phyloP scores from a whole-genome alignment of 495 filamentous ascomycete species.

The Aspergillus carlsbadensis region DNA sequence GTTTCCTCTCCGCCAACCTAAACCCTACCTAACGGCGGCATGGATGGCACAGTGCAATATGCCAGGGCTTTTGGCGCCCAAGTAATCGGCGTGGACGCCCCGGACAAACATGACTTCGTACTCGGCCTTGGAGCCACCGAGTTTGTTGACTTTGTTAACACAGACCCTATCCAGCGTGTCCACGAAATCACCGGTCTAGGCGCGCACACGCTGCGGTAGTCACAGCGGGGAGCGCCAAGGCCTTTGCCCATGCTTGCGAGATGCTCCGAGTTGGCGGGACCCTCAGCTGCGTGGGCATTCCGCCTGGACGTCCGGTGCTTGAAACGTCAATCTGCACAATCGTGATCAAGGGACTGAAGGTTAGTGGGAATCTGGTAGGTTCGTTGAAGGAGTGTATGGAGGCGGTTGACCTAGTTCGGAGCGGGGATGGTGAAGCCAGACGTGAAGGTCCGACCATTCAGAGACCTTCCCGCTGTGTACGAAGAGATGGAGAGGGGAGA shows the following conservation, averaged over 20 bases:
- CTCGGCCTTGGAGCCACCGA: conserved; percentile 38
- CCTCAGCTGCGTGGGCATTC: conserved; percentile 50
- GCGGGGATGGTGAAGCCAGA: conserved; percentile 47
- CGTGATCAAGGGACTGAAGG: conserved; percentile 48
- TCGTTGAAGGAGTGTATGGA: conserved; percentile 53
- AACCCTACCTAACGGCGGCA: conserved; percentile 2
- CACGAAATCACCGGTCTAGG: conserved; percentile 43
- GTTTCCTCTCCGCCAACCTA: background rate
- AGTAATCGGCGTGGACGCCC: conserved; percentile 47
- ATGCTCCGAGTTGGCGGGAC: conserved; percentile 52
- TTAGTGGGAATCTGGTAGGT: conserved; percentile 48
- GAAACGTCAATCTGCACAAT: conserved; percentile 47
- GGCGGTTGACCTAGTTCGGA: conserved; percentile 46
- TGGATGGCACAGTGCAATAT: conserved; percentile 41
- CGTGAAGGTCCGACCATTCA: conserved; percentile 44
- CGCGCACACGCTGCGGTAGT: conserved; percentile 44
- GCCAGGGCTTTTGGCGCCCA: conserved; percentile 42
- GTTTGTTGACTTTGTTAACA: conserved; percentile 45
- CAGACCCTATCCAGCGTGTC: conserved; percentile 37
- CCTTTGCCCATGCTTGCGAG: conserved; percentile 48
- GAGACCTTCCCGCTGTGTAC: conserved; percentile 43
- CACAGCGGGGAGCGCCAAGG: conserved; percentile 43
- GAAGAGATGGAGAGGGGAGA: conserved; percentile 48
- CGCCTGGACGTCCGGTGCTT: conserved; percentile 40
- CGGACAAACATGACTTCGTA: conserved; percentile 44